These are phyloP conservation scores for Heterobasidion occidentale DNA, from an alignment of 1,284 basidiomycete species.

Conservation along the genomic window DNA sequence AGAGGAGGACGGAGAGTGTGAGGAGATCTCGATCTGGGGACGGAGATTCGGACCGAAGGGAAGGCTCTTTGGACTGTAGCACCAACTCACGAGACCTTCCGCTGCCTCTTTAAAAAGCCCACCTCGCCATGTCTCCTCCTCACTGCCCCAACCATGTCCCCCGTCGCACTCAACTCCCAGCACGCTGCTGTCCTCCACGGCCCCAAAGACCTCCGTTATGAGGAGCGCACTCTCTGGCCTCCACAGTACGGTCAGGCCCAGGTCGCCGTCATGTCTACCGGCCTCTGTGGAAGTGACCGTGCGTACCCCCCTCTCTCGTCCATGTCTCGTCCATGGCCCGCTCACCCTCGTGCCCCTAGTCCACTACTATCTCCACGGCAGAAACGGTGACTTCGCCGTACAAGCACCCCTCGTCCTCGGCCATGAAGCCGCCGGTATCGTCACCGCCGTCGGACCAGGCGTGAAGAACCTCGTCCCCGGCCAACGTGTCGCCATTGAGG, in stretches of 20 bases:
- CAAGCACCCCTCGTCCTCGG: conserved; percentile 82
- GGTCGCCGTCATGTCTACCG: conserved; percentile 74
- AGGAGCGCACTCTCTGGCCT: conserved; percentile 58
- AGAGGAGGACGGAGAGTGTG: not conserved
- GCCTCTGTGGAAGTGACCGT: conserved; percentile 90
- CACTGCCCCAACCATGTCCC: conserved; percentile 39
- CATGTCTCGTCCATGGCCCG: not conserved
- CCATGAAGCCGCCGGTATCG: conserved; percentile 84
- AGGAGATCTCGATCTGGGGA: conserved; percentile 2
- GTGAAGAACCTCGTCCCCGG: conserved; percentile 67
- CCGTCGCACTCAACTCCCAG: conserved; percentile 45
- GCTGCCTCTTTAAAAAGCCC: conserved; percentile 16
- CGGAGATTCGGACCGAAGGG: conserved; percentile 11
- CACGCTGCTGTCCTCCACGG: conserved; percentile 66
- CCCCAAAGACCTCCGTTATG: conserved; percentile 63
- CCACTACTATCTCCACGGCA: conserved; percentile 84
- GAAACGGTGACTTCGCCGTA: conserved; percentile 89
- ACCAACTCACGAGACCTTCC: conserved; percentile 8
- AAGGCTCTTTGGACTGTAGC: not conserved
- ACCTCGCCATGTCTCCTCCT: conserved; percentile 11
- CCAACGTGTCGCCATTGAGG: conserved; percentile 91
- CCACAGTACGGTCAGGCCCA: conserved; percentile 65
- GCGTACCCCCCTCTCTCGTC: conserved; percentile 21
- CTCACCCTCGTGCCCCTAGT: conserved; percentile 34
- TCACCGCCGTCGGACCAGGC: conserved; percentile 66